These are phyloP conservation scores for Botryobasidium botryosum DNA, from an alignment of 768 basidiomycete genomes.

Conservation along the genomic window DNA sequence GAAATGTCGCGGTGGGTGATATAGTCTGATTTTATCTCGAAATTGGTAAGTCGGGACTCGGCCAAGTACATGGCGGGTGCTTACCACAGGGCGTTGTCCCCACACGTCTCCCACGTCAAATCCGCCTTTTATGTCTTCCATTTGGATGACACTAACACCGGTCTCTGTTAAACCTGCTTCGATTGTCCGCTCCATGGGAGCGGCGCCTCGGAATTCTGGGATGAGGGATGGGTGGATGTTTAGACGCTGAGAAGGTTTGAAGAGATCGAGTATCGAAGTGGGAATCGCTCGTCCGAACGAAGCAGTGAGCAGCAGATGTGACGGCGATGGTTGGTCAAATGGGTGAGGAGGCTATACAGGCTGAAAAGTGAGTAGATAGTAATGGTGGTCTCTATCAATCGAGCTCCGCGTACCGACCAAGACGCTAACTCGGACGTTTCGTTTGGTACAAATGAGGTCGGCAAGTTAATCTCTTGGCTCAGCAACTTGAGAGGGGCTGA, in stretches of 20 bases:
- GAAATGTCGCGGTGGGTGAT: conserved; percentile 34
- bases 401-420: conserved; percentile 37
- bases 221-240: conserved; percentile 86
- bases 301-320: conserved; percentile 63
- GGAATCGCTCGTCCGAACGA: conserved; percentile 85
- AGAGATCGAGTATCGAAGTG: conserved; percentile 38
- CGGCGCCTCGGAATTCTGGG: conserved; percentile 76
- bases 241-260: conserved; percentile 40
- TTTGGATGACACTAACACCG: conserved; percentile 68
- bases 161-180: conserved; percentile 48
- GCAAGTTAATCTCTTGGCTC: conserved; percentile 35
- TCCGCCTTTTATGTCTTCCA: conserved; percentile 48
- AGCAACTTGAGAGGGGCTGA: conserved; percentile 55
- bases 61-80: conserved; percentile 13
- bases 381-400: background rate
- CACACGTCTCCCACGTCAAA: conserved; percentile 70
- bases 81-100: conserved; percentile 36
- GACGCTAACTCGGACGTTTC: conserved; percentile 39
- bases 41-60: background rate
- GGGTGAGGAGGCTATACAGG: conserved; percentile 26
- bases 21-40: conserved; percentile 28
- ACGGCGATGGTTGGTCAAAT: conserved; percentile 19
- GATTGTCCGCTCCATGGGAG: conserved; percentile 75
- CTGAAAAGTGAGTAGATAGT: conserved; percentile 15
- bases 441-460: conserved; percentile 44